These are phyloP conservation scores for Nicotiana undulata DNA, from an alignment of 257 asterid genomes.

Conservation along the genomic window DNA sequence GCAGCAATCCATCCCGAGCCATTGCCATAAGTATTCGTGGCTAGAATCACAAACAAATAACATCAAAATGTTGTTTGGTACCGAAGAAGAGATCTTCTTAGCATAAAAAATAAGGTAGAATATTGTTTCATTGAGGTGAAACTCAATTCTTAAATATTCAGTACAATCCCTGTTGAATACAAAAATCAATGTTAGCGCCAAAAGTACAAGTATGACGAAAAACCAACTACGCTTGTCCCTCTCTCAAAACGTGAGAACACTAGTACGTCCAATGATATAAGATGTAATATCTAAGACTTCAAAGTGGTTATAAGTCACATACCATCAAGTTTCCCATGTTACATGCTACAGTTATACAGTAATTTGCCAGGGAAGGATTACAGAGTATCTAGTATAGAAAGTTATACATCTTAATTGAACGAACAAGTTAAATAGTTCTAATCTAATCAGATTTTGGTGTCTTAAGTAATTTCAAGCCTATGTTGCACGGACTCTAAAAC, in stretches of 20 bases:
- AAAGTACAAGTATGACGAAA: neutral
- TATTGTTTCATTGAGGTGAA: too few relatives aligned
- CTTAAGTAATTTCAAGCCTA: neutral
- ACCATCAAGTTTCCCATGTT: neutral
- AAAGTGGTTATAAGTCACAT: neutral
- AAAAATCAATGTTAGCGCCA: neutral
- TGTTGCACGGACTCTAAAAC: too few relatives aligned
- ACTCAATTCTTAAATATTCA: too few relatives aligned
- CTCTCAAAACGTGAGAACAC: neutral
- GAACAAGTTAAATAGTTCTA: neutral
- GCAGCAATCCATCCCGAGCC: slow-evolving; percentile 98
- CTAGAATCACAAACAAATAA: slow-evolving; percentile 26
- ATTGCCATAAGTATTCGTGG: slow-evolving; percentile 97
- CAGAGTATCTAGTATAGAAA: neutral
- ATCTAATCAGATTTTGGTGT: neutral
- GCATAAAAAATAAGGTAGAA: too few relatives aligned
- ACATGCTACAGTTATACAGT: neutral
- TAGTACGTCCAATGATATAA: neutral
- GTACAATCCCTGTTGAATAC: too few relatives aligned
- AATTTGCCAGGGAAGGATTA: neutral
- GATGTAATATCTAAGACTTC: neutral
- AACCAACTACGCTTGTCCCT: neutral
- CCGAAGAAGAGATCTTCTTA: too few relatives aligned
- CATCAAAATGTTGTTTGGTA: too few relatives aligned
- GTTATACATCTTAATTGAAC: neutral